Percentiles rank a stretch among this genome's conserved stretches.
phyloP scores from a whole-genome alignment of 2,329 filamentous ascomycete genomes.

The Grosmannia serpens region DNA sequence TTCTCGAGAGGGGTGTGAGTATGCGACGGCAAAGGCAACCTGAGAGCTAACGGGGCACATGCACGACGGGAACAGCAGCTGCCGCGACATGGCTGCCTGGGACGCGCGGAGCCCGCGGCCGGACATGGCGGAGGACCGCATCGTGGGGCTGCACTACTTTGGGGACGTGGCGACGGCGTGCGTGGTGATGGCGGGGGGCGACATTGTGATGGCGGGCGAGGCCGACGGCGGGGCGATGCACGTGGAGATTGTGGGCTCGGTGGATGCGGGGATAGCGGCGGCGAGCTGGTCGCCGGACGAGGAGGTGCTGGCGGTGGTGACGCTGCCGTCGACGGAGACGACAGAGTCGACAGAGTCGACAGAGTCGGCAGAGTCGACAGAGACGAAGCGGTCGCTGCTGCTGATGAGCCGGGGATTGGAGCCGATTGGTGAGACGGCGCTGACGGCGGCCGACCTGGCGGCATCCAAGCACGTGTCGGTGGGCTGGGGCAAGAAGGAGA shows the following conservation, averaged over 20 bases:
- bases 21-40: background rate
- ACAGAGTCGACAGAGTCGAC: constrained; percentile 30
- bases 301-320: constrained; percentile 75
- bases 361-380: background rate
- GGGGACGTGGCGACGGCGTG: constrained; percentile 67
- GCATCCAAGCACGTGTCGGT: constrained; percentile 92
- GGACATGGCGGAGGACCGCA: constrained; percentile 60
- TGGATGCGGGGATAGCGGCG: constrained; percentile 82
- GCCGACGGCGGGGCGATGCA: constrained; percentile 45
- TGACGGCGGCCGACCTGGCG: constrained; percentile 67
- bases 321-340: constrained; percentile 30
- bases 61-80: too few relatives aligned
- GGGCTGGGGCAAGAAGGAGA: constrained; percentile 97
- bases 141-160: constrained; percentile 76
- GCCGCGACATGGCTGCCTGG: constrained; percentile 64
- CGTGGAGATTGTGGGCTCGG: constrained; percentile 90
- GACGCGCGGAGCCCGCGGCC: constrained; percentile 73
- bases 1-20: background rate
- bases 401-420: constrained; percentile 94
- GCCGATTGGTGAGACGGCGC: constrained; percentile 60
- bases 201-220: constrained; percentile 79
- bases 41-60: background rate
- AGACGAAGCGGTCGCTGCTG: constrained; percentile 34
- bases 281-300: constrained; percentile 94
- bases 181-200: constrained; percentile 77